phyloP scores from a whole-genome alignment of 2,329 filamentous ascomycete species.

The Alternaria sp. region DNA sequence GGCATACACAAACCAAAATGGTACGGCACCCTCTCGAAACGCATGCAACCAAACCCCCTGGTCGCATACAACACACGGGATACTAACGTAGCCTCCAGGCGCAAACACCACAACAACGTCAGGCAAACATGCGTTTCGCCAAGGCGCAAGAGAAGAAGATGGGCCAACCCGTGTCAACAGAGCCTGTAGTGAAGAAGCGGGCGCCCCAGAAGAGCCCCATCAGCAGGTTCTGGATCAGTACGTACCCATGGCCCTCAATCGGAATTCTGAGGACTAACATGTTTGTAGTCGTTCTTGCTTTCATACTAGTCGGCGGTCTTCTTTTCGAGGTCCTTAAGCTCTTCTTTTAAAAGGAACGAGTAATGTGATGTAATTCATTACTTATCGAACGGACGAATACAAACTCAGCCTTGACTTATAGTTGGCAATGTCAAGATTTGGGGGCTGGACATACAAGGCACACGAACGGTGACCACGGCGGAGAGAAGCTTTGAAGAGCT shows the following conservation, averaged over 20 bases:
- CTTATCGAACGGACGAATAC: neutral
- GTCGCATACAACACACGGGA: neutral
- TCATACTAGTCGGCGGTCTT: conserved; percentile 69
- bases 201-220: conserved; percentile 62
- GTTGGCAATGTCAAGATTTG: neutral
- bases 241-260: conserved; percentile 38
- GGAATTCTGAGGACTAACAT: neutral
- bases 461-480: neutral
- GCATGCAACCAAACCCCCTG: neutral
- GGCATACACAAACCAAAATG: neutral
- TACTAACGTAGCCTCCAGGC: conserved; percentile 59
- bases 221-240: conserved; percentile 67
- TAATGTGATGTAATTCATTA: neutral
- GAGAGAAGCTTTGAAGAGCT: neutral
- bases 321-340: conserved; percentile 65
- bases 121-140: conserved; percentile 80
- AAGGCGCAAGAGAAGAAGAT: conserved; percentile 76
- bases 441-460: neutral
- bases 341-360: conserved; percentile 47
- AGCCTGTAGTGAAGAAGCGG: conserved; percentile 58
- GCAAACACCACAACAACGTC: conserved; percentile 85
- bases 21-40: neutral
- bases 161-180: conserved; percentile 66
- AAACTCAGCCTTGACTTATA: neutral
- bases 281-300: conserved; percentile 64